phyloP scores from a whole-genome alignment of 2,329 filamentous ascomycete genomes.

The Leptographium flavum region DNA sequence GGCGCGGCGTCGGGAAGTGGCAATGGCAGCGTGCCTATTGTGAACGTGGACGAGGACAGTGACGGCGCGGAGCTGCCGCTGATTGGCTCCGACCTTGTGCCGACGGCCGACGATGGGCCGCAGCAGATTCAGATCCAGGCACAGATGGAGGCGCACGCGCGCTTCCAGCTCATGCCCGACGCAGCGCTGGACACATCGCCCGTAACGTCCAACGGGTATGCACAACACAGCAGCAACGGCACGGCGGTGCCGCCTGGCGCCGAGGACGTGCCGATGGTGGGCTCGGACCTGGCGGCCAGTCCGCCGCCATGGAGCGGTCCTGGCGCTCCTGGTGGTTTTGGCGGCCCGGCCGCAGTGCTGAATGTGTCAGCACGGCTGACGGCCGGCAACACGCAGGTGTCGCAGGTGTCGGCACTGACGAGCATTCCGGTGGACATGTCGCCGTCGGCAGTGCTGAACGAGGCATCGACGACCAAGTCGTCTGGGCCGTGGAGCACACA shows the following conservation, averaged over 20 bases:
- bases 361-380: constrained; percentile 25
- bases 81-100: constrained; percentile 8
- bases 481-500: constrained; percentile 54
- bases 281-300: constrained; percentile 27
- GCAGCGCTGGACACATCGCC: not conserved
- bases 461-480: constrained; percentile 87
- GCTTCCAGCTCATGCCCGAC: constrained; percentile 34
- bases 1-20: constrained; percentile 14
- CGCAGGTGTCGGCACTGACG: constrained; percentile 48
- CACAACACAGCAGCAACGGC: constrained; percentile 37
- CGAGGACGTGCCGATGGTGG: constrained; percentile 50
- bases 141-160: constrained; percentile 18
- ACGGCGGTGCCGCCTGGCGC: constrained; percentile 30
- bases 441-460: constrained; percentile 53
- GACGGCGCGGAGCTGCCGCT: constrained; percentile 1
- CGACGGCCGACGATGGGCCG: constrained; percentile 8
- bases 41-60: not conserved
- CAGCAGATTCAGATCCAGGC: constrained; percentile 23
- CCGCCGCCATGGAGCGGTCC: constrained; percentile 21
- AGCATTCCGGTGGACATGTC: constrained; percentile 42
- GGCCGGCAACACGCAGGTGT: constrained; percentile 41
- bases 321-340: constrained; percentile 4
- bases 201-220: constrained; percentile 31
- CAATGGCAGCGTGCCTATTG: too few species aligned
- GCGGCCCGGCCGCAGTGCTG: constrained; percentile 12